Percentiles rank a stretch among this genome's conserved stretches.
These are phyloP conservation scores for Saccharomyces hybrid DNA, from an alignment of 1,139 yeast species.

Conservation along the genomic window DNA sequence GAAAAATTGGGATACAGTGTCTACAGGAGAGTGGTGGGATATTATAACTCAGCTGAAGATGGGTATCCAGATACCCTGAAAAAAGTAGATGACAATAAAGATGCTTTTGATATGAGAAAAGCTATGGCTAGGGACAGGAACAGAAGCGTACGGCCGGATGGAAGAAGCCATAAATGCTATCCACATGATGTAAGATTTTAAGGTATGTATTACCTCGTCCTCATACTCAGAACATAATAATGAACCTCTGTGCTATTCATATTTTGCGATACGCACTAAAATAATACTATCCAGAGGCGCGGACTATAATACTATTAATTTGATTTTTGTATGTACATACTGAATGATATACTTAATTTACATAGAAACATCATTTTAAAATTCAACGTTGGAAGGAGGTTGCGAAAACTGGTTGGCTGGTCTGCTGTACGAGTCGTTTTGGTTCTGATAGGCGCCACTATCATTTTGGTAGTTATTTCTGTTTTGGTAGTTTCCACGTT, in stretches of 20 bases:
- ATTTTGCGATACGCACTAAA: neutral
- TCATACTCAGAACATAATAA: neutral
- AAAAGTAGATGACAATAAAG: slow-evolving; percentile 53
- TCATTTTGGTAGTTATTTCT: slow-evolving; percentile 12
- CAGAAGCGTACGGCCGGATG: slow-evolving; percentile 47
- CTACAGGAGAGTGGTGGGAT: slow-evolving; percentile 82
- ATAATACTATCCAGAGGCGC: neutral
- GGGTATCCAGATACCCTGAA: slow-evolving; percentile 37
- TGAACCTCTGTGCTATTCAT: neutral
- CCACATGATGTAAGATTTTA: slow-evolving; percentile 48
- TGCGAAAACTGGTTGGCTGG: neutral
- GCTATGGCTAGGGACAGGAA: slow-evolving; percentile 37
- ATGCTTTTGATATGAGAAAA: slow-evolving; percentile 84
- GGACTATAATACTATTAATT: neutral
- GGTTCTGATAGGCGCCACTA: slow-evolving; percentile 1
- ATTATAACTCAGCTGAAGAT: slow-evolving; percentile 45
- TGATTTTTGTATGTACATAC: neutral
- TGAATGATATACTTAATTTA: neutral
- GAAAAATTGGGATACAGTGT: slow-evolving; percentile 81
- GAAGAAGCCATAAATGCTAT: slow-evolving; percentile 47
- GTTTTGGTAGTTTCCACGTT: slow-evolving; percentile 15
- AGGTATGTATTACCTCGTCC: neutral
- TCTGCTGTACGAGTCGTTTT: neutral
- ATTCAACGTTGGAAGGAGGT: neutral
- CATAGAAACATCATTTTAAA: neutral